phyloP scores from a whole-genome alignment of 163 green algal genomes.

The Volvox carteri region DNA sequence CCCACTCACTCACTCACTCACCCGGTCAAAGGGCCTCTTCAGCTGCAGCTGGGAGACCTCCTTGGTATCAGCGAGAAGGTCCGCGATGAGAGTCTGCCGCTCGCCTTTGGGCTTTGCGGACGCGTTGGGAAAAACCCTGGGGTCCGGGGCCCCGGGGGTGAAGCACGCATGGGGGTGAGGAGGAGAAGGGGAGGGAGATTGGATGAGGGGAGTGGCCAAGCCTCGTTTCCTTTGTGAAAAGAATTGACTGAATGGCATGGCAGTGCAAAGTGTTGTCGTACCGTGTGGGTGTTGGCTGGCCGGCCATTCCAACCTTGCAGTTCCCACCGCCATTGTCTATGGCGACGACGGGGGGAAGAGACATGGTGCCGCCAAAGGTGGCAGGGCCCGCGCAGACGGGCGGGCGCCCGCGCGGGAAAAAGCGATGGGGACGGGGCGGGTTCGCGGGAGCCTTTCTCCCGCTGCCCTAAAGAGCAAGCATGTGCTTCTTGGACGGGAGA shows the following conservation, averaged over 20 bases:
- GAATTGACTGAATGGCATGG: no score
- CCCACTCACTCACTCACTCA: constrained; percentile 43
- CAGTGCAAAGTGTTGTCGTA: constrained; percentile 50
- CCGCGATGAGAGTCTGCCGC: constrained; percentile 73
- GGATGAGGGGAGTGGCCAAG: no score
- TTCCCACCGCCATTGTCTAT: constrained; percentile 88
- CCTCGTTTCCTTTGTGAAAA: no score
- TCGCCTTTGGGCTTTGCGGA: constrained; percentile 87
- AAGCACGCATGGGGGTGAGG: not conserved
- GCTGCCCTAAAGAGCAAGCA: no score
- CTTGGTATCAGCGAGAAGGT: constrained; percentile 76
- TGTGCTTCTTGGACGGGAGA: no score
- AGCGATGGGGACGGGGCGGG: not conserved
- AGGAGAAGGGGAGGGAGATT: not conserved
- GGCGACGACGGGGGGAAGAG: constrained; percentile 68
- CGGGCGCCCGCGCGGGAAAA: not conserved
- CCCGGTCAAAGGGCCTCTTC: constrained; percentile 83
- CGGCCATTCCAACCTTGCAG: constrained; percentile 84
- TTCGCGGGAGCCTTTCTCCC: not conserved
- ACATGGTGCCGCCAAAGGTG: constrained; percentile 30
- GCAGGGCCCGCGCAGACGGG: not conserved
- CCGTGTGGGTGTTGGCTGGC: constrained; percentile 67
- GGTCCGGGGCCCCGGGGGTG: not conserved
- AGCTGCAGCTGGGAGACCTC: constrained; percentile 86
- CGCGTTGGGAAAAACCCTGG: constrained; percentile 91